Evolutionary conservation across 1,139 yeast species (phyloP).

Genomic region (Zygoascus meyerae): DNA sequence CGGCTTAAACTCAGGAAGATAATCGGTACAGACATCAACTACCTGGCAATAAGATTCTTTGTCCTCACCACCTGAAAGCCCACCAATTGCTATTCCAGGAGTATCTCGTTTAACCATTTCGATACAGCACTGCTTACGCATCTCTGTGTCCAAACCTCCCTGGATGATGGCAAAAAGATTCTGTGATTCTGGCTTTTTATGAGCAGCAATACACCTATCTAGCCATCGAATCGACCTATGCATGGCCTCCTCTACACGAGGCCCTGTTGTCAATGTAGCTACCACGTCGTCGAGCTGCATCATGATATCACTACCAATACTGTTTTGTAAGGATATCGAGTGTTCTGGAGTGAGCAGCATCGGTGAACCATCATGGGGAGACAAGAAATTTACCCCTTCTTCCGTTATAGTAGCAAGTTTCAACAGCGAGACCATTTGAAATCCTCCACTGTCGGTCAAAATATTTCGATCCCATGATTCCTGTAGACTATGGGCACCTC

Average conservation of each 20-base stretch:
- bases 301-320: conserved; percentile 42
- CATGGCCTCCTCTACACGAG: conserved; percentile 43
- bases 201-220: conserved; percentile 41
- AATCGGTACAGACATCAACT: conserved; percentile 37
- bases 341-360: conserved; percentile 44
- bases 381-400: conserved; percentile 40
- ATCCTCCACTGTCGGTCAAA: conserved; percentile 42
- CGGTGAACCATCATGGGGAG: conserved; percentile 43
- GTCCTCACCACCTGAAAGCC: conserved; percentile 43
- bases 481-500: conserved; percentile 42
- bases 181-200: conserved; percentile 40
- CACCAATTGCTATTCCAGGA: conserved; percentile 45
- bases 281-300: conserved; percentile 45
- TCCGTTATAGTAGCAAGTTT: conserved; percentile 43
- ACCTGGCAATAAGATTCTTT: conserved; percentile 38
- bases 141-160: conserved; percentile 40
- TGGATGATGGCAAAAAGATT: conserved; percentile 42
- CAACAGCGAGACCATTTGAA: conserved; percentile 43
- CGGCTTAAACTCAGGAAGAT: conserved; percentile 39
- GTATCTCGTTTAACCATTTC: conserved; percentile 42
- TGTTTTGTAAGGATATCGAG: conserved; percentile 40
- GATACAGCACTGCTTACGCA: conserved; percentile 36
- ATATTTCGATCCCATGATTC: conserved; percentile 38
- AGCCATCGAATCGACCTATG: conserved; percentile 40
- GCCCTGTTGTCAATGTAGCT: conserved; percentile 40